Conservation (phyloP, 2,329 filamentous ascomycete genomes). For the Chaetomiaceae sp. region DNA sequence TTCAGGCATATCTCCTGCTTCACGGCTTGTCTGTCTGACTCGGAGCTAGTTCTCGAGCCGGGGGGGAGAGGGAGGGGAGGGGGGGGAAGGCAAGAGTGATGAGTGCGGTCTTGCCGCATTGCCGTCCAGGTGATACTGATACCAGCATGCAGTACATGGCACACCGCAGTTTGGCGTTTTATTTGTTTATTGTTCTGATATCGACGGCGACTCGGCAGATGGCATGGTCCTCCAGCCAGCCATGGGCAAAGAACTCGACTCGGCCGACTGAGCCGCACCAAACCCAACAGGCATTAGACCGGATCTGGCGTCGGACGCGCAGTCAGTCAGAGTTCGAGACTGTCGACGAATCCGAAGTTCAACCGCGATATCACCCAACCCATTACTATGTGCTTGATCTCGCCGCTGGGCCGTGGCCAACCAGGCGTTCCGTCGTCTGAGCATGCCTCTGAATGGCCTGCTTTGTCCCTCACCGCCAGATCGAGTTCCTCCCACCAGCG, state of each 20-base stretch:
- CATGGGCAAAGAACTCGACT: not conserved
- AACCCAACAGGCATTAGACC: too few species aligned
- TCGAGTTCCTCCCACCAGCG: not conserved
- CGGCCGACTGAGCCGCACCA: too few species aligned
- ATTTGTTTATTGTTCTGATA: not conserved
- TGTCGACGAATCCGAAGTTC: too few species aligned
- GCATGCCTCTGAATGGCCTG: not conserved
- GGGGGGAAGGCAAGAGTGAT: too few species aligned
- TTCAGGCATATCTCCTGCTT: too few species aligned
- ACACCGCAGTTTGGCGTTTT: not conserved
- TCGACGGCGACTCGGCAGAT: not conserved
- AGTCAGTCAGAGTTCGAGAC: too few species aligned
- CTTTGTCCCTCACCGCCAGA: slow-evolving; percentile 3
- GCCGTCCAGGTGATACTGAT: not conserved
- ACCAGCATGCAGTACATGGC: not conserved
- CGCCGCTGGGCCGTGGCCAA: not conserved
- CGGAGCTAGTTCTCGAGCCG: too few species aligned
- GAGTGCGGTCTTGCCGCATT: too few species aligned
- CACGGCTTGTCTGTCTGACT: too few species aligned
- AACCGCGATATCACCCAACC: not conserved
- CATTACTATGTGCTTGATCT: not conserved
- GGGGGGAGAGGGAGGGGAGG: too few species aligned
- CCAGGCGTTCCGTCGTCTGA: not conserved
- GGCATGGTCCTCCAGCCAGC: too few species aligned
- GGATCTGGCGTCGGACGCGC: too few species aligned